Conservation (phyloP, 257 asterid genomes). For the Salvia hispanica region DNA sequence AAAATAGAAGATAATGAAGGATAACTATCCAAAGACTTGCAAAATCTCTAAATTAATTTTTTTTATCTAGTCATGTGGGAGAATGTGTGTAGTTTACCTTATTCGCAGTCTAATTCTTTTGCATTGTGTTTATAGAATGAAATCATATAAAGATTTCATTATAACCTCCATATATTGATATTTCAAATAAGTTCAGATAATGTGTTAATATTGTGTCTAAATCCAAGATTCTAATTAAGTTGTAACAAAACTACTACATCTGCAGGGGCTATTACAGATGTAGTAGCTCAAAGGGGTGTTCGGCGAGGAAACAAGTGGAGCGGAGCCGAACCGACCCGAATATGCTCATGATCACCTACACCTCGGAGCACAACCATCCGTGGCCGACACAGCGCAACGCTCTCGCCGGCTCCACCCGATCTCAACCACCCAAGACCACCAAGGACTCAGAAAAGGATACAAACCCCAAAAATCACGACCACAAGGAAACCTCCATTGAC, state of each 20-base stretch:
- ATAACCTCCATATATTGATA: too few species aligned
- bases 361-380: constrained; percentile 91
- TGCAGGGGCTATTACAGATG: constrained; percentile 82
- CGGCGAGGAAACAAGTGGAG: constrained; percentile 92
- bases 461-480: too few species aligned
- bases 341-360: constrained; percentile 86
- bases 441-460: not conserved
- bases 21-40: not conserved
- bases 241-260: too few species aligned
- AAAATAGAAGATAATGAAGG: not conserved
- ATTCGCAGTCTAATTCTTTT: too few species aligned
- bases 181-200: too few species aligned
- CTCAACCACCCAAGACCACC: constrained; percentile 49
- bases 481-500: not conserved
- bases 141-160: too few species aligned
- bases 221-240: not conserved
- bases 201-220: too few species aligned
- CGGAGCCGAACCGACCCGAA: constrained; percentile 89
- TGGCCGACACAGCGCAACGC: constrained; percentile 96
- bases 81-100: too few species aligned
- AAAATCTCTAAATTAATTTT: not conserved
- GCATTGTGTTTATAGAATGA: too few species aligned
- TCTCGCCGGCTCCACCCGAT: constrained; percentile 86
- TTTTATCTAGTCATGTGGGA: too few species aligned
- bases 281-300: constrained; percentile 94